These are phyloP conservation scores for Chrysophaeum taylorii DNA, from an alignment of 352 stramenopile genomes.

Conservation along the genomic window DNA sequence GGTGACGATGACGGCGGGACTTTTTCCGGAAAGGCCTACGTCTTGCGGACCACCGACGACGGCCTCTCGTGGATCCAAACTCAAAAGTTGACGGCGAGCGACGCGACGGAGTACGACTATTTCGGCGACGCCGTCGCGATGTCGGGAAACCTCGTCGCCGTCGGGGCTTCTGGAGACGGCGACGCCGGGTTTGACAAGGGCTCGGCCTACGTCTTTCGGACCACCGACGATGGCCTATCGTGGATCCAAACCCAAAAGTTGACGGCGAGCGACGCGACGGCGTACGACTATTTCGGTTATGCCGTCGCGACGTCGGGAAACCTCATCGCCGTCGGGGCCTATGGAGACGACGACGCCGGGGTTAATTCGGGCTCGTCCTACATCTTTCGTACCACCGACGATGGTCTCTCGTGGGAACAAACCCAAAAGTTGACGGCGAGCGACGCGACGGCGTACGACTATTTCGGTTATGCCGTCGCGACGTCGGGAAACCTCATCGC, in stretches of 20 bases:
- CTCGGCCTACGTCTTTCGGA: not conserved
- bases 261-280: not conserved
- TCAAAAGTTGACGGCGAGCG: not conserved
- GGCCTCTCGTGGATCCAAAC: not conserved
- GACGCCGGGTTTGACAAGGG: not conserved
- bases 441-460: not conserved
- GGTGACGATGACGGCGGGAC: not conserved
- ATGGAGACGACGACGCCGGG: not conserved
- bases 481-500: not conserved
- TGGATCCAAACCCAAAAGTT: not conserved
- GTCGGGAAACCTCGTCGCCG: not conserved
- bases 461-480: not conserved
- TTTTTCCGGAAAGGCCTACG: not conserved
- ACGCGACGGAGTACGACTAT: not conserved
- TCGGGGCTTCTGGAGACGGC: not conserved
- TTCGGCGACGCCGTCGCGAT: not conserved
- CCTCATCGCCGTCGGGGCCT: slow-evolving; percentile 1
- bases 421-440: not conserved
- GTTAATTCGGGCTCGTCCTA: not conserved
- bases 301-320: not conserved
- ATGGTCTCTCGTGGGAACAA: not conserved
- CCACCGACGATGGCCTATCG: not conserved
- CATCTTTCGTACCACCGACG: not conserved
- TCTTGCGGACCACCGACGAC: not conserved
- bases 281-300: not conserved